phyloP scores from a whole-genome alignment of 768 basidiomycete genomes.

The Xerocomellus intermedius region DNA sequence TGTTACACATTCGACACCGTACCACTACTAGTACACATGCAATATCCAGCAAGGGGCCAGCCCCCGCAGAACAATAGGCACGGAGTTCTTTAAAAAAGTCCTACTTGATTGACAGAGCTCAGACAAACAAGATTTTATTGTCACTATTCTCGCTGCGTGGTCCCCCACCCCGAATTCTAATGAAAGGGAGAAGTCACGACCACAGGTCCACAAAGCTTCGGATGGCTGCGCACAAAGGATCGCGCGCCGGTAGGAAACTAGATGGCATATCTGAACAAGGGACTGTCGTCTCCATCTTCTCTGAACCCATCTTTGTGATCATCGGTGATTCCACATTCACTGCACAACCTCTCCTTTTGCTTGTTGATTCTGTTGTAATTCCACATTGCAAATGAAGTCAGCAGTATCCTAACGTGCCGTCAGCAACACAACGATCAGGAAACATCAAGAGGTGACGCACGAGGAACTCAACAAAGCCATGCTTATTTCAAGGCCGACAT shows the following conservation, averaged over 20 bases:
- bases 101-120: no score
- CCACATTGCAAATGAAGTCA: slow-evolving; percentile 42
- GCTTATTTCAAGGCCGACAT: slow-evolving; percentile 29
- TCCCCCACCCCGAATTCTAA: no score
- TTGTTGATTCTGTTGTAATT: slow-evolving; percentile 47
- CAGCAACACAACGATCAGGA: slow-evolving; percentile 24
- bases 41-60: no score
- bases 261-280: slow-evolving; percentile 46
- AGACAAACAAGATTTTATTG: no score
- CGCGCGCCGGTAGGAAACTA: background rate
- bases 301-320: slow-evolving; percentile 38
- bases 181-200: background rate
- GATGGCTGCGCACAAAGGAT: background rate
- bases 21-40: no score
- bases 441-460: slow-evolving; percentile 14
- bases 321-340: slow-evolving; percentile 40
- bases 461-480: slow-evolving; percentile 25
- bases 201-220: background rate
- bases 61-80: background rate
- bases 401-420: slow-evolving; percentile 33
- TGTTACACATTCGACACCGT: no score
- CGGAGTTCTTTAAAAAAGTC: background rate
- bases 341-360: slow-evolving; percentile 42
- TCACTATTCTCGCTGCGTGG: no score
- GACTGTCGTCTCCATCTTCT: slow-evolving; percentile 50